Base-by-base conservation (phyloP, 2,329 filamentous ascomycete species). In the Coniochaeta prunicola region DNA sequence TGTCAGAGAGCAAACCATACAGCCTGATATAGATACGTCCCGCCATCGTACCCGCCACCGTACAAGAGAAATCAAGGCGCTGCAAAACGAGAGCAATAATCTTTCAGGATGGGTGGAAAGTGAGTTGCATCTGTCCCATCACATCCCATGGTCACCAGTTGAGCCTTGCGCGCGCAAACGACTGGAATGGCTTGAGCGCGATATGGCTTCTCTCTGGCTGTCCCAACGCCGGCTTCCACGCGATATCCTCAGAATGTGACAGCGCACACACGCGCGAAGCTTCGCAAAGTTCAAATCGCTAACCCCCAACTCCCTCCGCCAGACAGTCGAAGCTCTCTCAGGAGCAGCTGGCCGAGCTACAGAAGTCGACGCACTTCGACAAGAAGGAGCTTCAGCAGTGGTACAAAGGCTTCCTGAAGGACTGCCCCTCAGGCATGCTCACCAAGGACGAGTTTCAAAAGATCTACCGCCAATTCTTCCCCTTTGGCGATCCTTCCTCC, bases 361-460 rank as follows among this genome's bases (percentile, higher is more conserved):
- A 97, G 74, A 94, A 91, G 80, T 92, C 92, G 61, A 99, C 94
- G 64, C 92, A 97, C 76, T 99, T 99, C 72, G 94, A 99, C 77
- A 97, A 97, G 87, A 97, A 97, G 81, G 94, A 99, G 77, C 77
- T 99, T 72, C 94, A 99, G 75, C 93, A 97, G 86, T 99, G 94
- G 94, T 97, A 99, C 78, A 97, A 97, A 83, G 94, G 94, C 64
- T 97, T 99, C 79, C 83, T 97, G 62, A 97, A 97, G 80, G 94
- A 99, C 76, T 99, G 94, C 76, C 94, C 94, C 4, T 92, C 90
- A 45, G 94, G 94, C 74, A 96, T 92, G 81, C 88, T 99, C 73
- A 94, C 91, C 69, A 99, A 97, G 77, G 89, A 96, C 71, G 94
- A 99, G 76, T 99, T 99, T 75, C 94, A 97, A 76, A 97, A 97